phyloP scores from a whole-genome alignment of 2,329 filamentous ascomycete genomes.

The Juglanconis sp. region DNA sequence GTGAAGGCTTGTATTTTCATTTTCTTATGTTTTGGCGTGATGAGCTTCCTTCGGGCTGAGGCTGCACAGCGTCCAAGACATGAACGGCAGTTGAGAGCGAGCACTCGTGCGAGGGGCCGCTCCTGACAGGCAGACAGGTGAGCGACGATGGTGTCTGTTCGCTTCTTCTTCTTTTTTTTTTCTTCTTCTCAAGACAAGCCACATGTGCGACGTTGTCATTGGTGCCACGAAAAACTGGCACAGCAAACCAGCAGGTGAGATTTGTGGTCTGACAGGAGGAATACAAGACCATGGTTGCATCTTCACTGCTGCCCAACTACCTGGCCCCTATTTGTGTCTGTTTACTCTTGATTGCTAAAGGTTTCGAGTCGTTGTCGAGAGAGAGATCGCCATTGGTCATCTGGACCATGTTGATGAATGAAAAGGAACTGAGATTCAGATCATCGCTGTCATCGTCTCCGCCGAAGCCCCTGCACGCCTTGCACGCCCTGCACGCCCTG shows the following conservation, averaged over 20 bases:
- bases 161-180: not conserved
- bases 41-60: not conserved
- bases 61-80: not conserved
- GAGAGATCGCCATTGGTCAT: not conserved
- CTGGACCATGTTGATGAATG: not conserved
- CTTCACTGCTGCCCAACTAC: not conserved
- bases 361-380: not conserved
- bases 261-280: slow-evolving; percentile 10
- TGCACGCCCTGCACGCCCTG: not conserved
- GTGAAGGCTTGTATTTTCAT: not conserved
- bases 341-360: not conserved
- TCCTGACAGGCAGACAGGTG: not conserved
- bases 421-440: not conserved
- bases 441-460: not conserved
- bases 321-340: not conserved
- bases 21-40: not conserved
- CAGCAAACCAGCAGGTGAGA: slow-evolving; percentile 7
- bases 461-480: not conserved
- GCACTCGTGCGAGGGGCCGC: not conserved
- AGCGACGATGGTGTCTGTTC: not conserved
- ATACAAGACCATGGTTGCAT: slow-evolving; percentile 2
- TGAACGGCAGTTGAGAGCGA: not conserved
- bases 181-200: not conserved
- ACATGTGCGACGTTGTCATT: slow-evolving; percentile 4
- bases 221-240: not conserved